Base-by-base conservation (phyloP, 139 green algal genomes). In the Yamagishiella unicocca region DNA sequence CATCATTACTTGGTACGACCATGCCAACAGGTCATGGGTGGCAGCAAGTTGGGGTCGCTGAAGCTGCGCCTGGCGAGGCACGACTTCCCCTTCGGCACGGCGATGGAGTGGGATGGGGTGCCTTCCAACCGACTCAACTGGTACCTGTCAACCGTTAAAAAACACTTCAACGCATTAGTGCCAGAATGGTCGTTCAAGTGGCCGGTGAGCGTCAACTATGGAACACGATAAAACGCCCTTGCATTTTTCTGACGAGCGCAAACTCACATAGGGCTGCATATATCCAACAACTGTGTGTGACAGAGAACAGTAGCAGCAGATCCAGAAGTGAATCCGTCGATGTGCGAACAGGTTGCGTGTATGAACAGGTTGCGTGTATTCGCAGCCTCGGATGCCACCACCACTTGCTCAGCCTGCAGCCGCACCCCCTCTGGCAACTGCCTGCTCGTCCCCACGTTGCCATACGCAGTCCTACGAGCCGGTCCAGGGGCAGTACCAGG, bases 151-250 rank as follows among this genome's bases (percentile, higher is more conserved):
- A 31, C 21, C 6, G 75, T 29, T 22, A 70, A 70, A 33, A 46
- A 70, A 33, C 75, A 70, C 75, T 84, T 74, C 77, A 84, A 84
- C 38, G 37, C 77, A 31, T 8, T 84, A 37, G 77, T 84, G 27
- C 77, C 77, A 6, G 55, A 73, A 29, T 61, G 24, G 37, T 33
- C 8, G 6, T 84, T 74, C 77, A 84, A 84, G 58, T 84, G 77
- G 77, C 58, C 55, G 38, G 77, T 74, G 25, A 76, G 68, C 14
- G 50, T 12, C 17, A 58, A 58, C 17, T 25, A 58, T 58, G 12
- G 50, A 12, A 58, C 12, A 12, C 17, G 17, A 12, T 58, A 58
- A 17, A 58, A 17, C 17, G 14, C 50, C 50, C 12, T 25, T 58
- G 14, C 50, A 12, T 25, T 58, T 25, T 58, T 17, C 50, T 17